phyloP scores from a whole-genome alignment of 2,329 filamentous ascomycete species.

The Colletotrichum tofieldiae region DNA sequence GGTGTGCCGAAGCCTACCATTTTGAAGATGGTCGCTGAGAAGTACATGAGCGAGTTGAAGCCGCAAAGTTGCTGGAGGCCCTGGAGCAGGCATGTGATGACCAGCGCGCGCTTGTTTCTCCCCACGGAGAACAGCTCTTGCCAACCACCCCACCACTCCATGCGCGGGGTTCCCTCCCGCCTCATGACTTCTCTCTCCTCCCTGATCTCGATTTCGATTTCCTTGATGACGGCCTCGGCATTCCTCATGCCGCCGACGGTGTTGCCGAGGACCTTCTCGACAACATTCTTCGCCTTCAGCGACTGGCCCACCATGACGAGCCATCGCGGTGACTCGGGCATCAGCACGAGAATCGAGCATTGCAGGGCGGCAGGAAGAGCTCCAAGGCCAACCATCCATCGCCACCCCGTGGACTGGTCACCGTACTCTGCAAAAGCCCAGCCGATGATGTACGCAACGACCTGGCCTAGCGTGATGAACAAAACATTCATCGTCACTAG shows the following conservation, averaged over 20 bases:
- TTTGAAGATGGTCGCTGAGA: slow-evolving; percentile 85
- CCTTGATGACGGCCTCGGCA: slow-evolving; percentile 74
- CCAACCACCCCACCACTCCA: slow-evolving; percentile 63
- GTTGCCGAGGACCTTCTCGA: slow-evolving; percentile 75
- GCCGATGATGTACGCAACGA: slow-evolving; percentile 88
- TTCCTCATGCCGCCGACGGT: slow-evolving; percentile 61
- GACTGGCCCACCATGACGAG: slow-evolving; percentile 79
- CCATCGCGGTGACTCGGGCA: slow-evolving; percentile 94
- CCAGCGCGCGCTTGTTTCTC: slow-evolving; percentile 81
- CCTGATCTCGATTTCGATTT: slow-evolving; percentile 82
- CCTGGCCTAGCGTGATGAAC: slow-evolving; percentile 90
- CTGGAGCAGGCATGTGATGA: slow-evolving; percentile 89
- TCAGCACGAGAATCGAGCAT: slow-evolving; percentile 75
- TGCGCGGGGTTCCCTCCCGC: slow-evolving; percentile 56
- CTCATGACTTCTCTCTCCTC: slow-evolving; percentile 74
- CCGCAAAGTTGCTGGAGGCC: slow-evolving; percentile 91
- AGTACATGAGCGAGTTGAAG: slow-evolving; percentile 95
- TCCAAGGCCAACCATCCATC: slow-evolving; percentile 92
- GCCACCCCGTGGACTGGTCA: slow-evolving; percentile 76
- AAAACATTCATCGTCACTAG: slow-evolving; percentile 87
- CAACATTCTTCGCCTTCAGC: slow-evolving; percentile 74
- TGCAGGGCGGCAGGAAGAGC: slow-evolving; percentile 84
- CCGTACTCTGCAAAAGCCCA: slow-evolving; percentile 78
- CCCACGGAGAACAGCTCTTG: slow-evolving; percentile 69
- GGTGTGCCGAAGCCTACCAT: slow-evolving; percentile 84